Evolutionary conservation across 257 asterid species (phyloP), one percentile per base, ranked within the genome.

Genomic region (Fraxinus cuspidata): DNA sequence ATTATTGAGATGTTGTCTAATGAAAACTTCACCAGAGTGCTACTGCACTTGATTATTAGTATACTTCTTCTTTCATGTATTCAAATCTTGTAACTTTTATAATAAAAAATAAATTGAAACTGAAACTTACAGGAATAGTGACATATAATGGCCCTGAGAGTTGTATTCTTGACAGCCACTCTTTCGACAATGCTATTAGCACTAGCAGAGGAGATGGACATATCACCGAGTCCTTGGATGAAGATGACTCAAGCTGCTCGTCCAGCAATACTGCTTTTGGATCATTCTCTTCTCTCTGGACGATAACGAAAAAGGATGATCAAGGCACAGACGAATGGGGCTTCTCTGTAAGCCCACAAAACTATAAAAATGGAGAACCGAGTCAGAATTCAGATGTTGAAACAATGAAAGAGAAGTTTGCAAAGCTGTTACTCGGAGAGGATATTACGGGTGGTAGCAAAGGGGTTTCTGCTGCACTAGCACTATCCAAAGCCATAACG

Each of bases 141-240:
- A 92, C 96, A 7, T 92, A 95, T 44, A 88, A 92, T 84, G 98
- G 99, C 34, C 95, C 91, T 2, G 99, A 92, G 85, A 92, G 90
- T 81, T 89, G 89, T 89, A 91, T 92, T 68, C 87, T 84, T 75
- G 89, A 87, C 85, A 86, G 86, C 37, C 83, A 72, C 19, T 80
- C 92, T 2, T 90, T 77, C 35, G 94, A 91, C 74, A 84, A 86
- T 23, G 94, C 85, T 5, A 95, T 96, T 81, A 82, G 91, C 58
- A 87, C 93, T n/a, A 92, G 97, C 83, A 80, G 89, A 74, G 92
- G 92, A 63, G 96, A 94, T 6, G 92, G 88, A 16, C 84, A 96
- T 38, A 82, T 83, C 21, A 88, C 96, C 0, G 97, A 93, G 77
- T 92, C 97, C 7, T 82, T 85, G 18, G 97, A 91, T 12, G 98